Base-by-base conservation (phyloP, 139 green algal genomes). In the Chlamydomonas schloesseri region DNA sequence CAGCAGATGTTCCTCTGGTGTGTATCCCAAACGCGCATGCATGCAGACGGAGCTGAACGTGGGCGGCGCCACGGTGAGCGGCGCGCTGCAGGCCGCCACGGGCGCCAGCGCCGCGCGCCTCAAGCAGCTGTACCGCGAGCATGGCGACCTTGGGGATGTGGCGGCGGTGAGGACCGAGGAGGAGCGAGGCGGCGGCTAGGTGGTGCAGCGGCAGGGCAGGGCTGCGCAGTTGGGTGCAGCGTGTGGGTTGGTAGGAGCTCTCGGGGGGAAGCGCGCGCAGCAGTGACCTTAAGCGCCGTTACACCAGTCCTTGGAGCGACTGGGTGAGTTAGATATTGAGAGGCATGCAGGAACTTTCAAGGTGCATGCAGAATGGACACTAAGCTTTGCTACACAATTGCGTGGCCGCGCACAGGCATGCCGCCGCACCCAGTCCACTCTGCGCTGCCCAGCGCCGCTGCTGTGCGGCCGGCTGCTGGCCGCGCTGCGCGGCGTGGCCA, bases 111-210 rank as follows among this genome's bases (percentile, higher is more conserved):
- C 81, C 20, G 74, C 62, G 18, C 91, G 88, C 29, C 84, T 98
- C 83, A 89, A 91, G 23, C 82, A 94, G 58, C 75, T 99, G 90
- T 97, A 99, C 86, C 86, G 74, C 6, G 20, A 91, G 36, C 50
- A 94, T 15, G 96, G 96, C 0, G 96, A 99, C 74, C 73, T 98
- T 47, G 96, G 96, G 0, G 96, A 98, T 84, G 94, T 98, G 37
- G 96, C 95, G 0, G 76, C 93, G 87, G 88, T 92, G 86, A 0
- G 86, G 6, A 15, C 13, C 4, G n/a, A 50, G 31, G 15, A 10
- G 36, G 34, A 74, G 69, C 69, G 10, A 34, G 20, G 50, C n/a
- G n/a, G n/a, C n/a, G n/a, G n/a, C n/a, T n/a, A n/a, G n/a, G n/a
- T n/a, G n/a, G n/a, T n/a, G n/a, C n/a, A n/a, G n/a, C n/a, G n/a